Evolutionary conservation across 2,329 filamentous ascomycete species (phyloP).

Genomic region (Verticillium albo-atrum): DNA sequence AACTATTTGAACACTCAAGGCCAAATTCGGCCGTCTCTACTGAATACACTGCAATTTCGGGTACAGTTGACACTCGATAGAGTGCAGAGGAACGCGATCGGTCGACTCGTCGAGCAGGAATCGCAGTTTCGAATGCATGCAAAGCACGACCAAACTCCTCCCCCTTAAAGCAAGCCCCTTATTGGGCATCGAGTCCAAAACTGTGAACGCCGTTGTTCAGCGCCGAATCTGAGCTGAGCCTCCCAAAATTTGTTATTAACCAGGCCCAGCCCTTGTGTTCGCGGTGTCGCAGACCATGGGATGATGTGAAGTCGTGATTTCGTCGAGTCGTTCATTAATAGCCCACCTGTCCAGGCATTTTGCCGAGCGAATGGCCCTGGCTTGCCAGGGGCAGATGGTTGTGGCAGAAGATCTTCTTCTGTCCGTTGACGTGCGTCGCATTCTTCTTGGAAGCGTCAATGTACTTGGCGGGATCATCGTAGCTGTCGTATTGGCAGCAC

Average conservation of each 20-base stretch:
- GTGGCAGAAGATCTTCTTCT: constrained; percentile 53
- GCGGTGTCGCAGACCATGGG: background rate
- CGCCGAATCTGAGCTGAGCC: background rate
- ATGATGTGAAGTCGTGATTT: background rate
- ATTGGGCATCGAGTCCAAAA: background rate
- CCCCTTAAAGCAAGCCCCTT: background rate
- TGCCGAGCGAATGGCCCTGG: constrained; percentile 44
- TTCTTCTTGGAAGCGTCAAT: constrained; percentile 60
- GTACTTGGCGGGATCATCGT: constrained; percentile 55
- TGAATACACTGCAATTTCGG: background rate
- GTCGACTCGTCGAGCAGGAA: background rate
- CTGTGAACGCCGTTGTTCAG: background rate
- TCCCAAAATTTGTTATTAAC: background rate
- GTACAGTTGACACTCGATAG: background rate
- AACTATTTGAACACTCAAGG: background rate
- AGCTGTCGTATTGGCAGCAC: constrained; percentile 72
- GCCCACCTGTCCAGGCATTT: constrained; percentile 52
- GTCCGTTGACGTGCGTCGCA: constrained; percentile 32
- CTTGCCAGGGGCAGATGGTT: constrained; percentile 49
- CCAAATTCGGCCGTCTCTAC: background rate
- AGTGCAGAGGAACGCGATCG: background rate
- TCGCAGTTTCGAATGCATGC: background rate
- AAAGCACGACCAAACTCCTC: background rate
- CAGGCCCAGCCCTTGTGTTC: background rate
- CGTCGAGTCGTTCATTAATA: constrained; percentile 30